Evolutionary conservation across 2,329 filamentous ascomycete genomes (phyloP).

Genomic region (Periglandula ipomoeae): DNA sequence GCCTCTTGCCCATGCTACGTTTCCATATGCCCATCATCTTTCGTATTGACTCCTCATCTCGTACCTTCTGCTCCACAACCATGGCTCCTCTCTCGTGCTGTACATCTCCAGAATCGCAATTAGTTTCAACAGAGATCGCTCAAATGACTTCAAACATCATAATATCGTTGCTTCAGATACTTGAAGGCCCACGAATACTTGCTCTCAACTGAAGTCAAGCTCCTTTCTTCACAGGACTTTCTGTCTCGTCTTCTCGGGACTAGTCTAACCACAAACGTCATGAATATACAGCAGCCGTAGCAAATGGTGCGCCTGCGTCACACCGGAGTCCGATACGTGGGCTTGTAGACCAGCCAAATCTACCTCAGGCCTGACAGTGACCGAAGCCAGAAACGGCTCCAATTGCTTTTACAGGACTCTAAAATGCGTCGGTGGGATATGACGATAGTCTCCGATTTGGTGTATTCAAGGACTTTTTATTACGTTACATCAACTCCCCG

Average conservation of each 20-base stretch:
- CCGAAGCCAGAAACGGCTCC: not conserved
- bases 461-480: not conserved
- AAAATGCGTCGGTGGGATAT: not conserved
- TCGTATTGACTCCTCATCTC: not conserved
- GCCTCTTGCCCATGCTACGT: no score
- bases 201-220: not conserved
- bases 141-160: not conserved
- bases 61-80: not conserved
- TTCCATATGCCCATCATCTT: no score
- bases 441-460: not conserved
- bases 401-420: not conserved
- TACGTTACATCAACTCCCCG: not conserved
- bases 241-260: no score
- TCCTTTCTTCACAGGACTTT: no score
- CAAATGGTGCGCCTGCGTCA: no score
- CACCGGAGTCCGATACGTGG: no score
- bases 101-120: not conserved
- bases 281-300: no score
- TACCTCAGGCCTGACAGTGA: no score
- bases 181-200: not conserved
- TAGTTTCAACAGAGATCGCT: not conserved
- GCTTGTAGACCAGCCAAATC: no score
- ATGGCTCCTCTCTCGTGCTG: not conserved
- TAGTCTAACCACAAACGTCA: no score
- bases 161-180: not conserved